These are phyloP conservation scores for Salinomyces thailandicus DNA, from an alignment of 2,329 filamentous ascomycete species.

Conservation along the genomic window DNA sequence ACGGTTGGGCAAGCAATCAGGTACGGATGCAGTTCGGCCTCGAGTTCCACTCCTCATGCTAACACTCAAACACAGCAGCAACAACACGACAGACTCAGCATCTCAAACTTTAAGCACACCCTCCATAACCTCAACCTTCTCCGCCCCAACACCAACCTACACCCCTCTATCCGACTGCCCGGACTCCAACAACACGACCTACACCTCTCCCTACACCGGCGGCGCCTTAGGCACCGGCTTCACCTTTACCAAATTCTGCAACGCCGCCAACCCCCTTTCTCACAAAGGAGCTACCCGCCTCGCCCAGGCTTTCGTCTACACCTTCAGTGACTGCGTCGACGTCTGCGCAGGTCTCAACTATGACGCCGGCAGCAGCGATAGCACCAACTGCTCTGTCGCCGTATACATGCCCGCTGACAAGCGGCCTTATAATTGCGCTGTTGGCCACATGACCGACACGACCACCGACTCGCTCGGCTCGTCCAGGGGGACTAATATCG, in stretches of 20 bases:
- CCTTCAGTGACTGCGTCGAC: constrained; percentile 28
- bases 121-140: constrained; percentile 14
- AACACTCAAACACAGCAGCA: constrained; percentile 9
- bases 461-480: constrained; percentile 8
- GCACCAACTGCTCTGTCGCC: constrained; percentile 22
- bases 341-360: constrained; percentile 25
- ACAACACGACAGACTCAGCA: constrained; percentile 9
- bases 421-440: constrained; percentile 25
- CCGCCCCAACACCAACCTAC: constrained; percentile 24
- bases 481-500: constrained; percentile 16
- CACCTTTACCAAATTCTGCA: constrained; percentile 26
- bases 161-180: constrained; percentile 24
- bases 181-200: constrained; percentile 21
- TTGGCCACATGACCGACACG: constrained; percentile 16
- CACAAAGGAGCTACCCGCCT: constrained; percentile 11
- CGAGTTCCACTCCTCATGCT: constrained; percentile 8
- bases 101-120: constrained; percentile 10
- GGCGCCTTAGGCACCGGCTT: constrained; percentile 11
- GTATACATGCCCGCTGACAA: constrained; percentile 19
- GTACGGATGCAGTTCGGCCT: no score
- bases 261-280: constrained; percentile 20
- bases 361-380: constrained; percentile 8
- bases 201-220: constrained; percentile 17
- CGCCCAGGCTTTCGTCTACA: constrained; percentile 26
- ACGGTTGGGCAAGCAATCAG: neutral